phyloP scores from a whole-genome alignment of 2,329 filamentous ascomycete species.

The Fusarium paranaense region DNA sequence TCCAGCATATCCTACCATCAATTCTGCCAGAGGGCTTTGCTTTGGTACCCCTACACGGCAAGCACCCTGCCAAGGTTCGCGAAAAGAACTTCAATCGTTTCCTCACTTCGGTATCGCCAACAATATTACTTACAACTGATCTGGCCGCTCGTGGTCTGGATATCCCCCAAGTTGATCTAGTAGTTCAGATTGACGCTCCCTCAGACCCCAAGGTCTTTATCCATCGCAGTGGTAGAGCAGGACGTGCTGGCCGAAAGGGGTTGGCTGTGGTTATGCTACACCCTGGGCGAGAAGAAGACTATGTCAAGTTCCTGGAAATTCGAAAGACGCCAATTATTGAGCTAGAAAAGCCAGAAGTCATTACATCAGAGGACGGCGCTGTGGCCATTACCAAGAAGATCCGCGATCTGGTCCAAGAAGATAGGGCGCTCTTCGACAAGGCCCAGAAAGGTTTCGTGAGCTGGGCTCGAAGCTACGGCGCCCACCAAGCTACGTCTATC shows the following conservation, averaged over 20 bases:
- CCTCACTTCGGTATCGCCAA: constrained; percentile 77
- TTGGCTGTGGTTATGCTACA: constrained; percentile 88
- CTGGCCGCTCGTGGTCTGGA: constrained; percentile 91
- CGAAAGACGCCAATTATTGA: constrained; percentile 84
- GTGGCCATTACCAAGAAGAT: constrained; percentile 68
- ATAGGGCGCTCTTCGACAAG: constrained; percentile 80
- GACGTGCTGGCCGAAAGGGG: constrained; percentile 87
- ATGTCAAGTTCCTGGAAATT: constrained; percentile 86
- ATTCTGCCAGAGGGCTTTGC: constrained; percentile 76
- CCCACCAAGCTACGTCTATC: constrained; percentile 91
- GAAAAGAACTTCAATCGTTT: constrained; percentile 90
- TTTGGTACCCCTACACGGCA: constrained; percentile 88
- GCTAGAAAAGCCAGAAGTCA: constrained; percentile 68
- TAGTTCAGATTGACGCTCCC: constrained; percentile 85
- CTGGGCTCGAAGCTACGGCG: constrained; percentile 91
- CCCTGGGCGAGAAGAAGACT: constrained; percentile 88
- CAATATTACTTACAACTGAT: constrained; percentile 91
- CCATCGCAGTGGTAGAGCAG: constrained; percentile 90
- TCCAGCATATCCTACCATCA: constrained; percentile 80
- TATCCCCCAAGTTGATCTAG: constrained; percentile 90
- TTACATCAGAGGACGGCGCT: constrained; percentile 72
- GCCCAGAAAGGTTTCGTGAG: constrained; percentile 92
- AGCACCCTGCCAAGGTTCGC: constrained; percentile 88
- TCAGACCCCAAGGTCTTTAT: constrained; percentile 96
- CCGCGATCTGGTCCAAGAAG: constrained; percentile 64